Evolutionary conservation across 2,329 filamentous ascomycete genomes (phyloP), one percentile per base, ranked within the genome.

Genomic region (Claviceps purpurea): DNA sequence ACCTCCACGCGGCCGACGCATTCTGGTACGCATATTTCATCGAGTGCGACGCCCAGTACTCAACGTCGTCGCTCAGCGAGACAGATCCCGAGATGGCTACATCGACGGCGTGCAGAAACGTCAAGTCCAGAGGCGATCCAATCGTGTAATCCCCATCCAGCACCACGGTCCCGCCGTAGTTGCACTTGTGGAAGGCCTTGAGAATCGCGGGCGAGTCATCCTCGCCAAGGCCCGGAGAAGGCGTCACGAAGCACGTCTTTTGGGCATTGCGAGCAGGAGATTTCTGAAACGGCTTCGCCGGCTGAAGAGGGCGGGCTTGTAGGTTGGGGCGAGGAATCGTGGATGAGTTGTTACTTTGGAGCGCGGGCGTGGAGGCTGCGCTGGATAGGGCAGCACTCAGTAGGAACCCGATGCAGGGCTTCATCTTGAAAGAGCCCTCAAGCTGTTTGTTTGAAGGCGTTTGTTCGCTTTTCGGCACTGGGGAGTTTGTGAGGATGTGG

Each of bases 1-100:
- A 58, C 42, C 56, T 59, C 64, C 64, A 67, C 53, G 65, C 63
- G 5, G 59, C 56, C 1, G 78, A 64, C 79, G 77, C 75, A 56
- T 85, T 84, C 59, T 87, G 84, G 66, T 79, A 87, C 5, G 68
- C 70, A 26, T 82, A 80, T 52, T 75, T 74, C 71, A 85, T 86
- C 43, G 74, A 72, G 59, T 85, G 74, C 8, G 71, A 73, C 56
- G 82, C 73, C 84, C 84, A 87, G 65, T 86, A 87, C 57, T 79
- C 74, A 1, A 81, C 82, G 61, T 87, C 79, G 49, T 82, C 75
- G 52, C 76, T 78, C 66, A 87, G 87, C 52, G 76, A 69, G 20
- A 85, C 72, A 22, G 73, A 74, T 22, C 79, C 81, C 0, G 62
- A 64, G 52, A 68, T 69, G 70, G 78, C 75, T 4, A 85, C 66